Percentiles rank a stretch among this genome's conserved stretches.
Conservation (phyloP, 2,329 filamentous ascomycete genomes). For the Sphaerulina musiva region DNA sequence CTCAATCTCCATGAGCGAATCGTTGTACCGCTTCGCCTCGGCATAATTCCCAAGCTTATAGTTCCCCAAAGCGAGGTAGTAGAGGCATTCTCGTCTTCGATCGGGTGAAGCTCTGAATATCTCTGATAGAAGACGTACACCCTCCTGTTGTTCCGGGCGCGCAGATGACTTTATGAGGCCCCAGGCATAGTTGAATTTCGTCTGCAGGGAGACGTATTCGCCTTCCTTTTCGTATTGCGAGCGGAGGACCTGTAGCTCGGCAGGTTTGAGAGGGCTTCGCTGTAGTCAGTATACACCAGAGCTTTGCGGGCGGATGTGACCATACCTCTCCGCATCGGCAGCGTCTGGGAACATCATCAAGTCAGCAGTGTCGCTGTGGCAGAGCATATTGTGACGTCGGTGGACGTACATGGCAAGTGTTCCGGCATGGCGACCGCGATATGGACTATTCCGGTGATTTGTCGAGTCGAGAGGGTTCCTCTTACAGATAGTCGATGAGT, state of each 20-base stretch:
- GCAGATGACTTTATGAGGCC: constrained; percentile 88
- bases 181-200: constrained; percentile 99
- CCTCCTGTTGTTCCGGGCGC: constrained; percentile 54
- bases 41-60: constrained; percentile 98
- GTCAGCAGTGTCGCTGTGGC: constrained; percentile 23
- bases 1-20: constrained; percentile 83
- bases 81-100: constrained; percentile 92
- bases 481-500: neutral
- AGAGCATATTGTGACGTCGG: neutral
- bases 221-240: constrained; percentile 96
- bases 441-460: neutral
- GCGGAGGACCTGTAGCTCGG: constrained; percentile 86
- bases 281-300: neutral
- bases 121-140: constrained; percentile 24
- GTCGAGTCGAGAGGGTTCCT: neutral
- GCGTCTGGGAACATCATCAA: constrained; percentile 59
- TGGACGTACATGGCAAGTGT: constrained; percentile 45
- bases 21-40: constrained; percentile 90
- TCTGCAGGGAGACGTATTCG: constrained; percentile 92
- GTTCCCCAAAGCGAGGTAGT: constrained; percentile 94
- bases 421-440: constrained; percentile 23
- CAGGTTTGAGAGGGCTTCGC: constrained; percentile 73
- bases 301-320: neutral
- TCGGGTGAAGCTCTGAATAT: constrained; percentile 94
- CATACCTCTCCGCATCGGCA: constrained; percentile 89